A percentile compares a stretch with the other conserved stretches of the same genome.
phyloP scores from a whole-genome alignment of 768 basidiomycete species.

The Panellus pusillus region DNA sequence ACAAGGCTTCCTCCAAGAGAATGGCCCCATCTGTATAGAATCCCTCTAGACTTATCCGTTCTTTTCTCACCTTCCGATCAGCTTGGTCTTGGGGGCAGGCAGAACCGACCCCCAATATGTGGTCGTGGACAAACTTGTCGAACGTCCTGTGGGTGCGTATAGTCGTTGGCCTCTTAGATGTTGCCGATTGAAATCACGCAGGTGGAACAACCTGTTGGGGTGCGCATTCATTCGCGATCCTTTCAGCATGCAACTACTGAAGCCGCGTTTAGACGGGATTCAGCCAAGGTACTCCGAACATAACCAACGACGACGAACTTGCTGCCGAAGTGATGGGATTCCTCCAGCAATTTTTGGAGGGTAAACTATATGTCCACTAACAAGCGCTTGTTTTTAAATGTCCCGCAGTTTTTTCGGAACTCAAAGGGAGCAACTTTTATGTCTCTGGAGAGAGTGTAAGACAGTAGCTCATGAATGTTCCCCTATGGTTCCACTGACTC shows the following conservation, averaged over 20 bases:
- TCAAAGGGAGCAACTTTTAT: conserved; percentile 69
- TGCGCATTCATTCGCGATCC: conserved; percentile 13
- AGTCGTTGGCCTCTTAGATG: not conserved
- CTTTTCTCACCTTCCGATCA: conserved; percentile 13
- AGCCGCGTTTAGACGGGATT: conserved; percentile 52
- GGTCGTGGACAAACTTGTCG: conserved; percentile 71
- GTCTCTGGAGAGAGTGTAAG: conserved; percentile 68
- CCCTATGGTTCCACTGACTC: not conserved
- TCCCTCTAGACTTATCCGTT: conserved; percentile 17
- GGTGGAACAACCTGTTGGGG: conserved; percentile 71
- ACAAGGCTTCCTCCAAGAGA: conserved; percentile 61
- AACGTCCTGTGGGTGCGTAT: conserved; percentile 53
- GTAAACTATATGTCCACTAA: too few relatives aligned
- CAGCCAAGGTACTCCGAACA: conserved; percentile 63
- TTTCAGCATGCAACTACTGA: not conserved
- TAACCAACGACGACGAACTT: conserved; percentile 58
- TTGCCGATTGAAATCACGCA: not conserved
- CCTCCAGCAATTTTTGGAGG: conserved; percentile 60
- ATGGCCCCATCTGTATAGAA: conserved; percentile 52
- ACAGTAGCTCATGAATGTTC: not conserved
- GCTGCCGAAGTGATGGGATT: conserved; percentile 53
- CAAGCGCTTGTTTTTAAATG: too few relatives aligned
- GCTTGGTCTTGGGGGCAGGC: conserved; percentile 55
- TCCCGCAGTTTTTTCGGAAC: conserved; percentile 51
- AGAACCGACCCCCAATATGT: conserved; percentile 45